These are phyloP conservation scores for Plasmodium berghei DNA, from an alignment of 169 alveolate genomes.

Conservation along the genomic window DNA sequence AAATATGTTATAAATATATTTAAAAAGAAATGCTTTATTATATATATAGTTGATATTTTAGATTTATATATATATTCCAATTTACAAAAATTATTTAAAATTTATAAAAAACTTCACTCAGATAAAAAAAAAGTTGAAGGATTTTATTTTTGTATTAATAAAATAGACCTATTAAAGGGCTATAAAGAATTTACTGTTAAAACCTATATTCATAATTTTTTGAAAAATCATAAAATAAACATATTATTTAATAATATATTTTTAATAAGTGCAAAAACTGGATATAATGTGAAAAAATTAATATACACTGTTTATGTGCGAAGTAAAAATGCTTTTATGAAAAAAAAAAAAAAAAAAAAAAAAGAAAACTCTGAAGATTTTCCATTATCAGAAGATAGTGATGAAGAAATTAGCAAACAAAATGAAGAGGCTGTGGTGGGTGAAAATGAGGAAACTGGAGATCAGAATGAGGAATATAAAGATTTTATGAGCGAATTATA, in stretches of 20 bases:
- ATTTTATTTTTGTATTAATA: slow-evolving; percentile 73
- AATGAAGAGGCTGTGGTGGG: neutral
- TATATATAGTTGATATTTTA: slow-evolving; percentile 70
- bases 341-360: slow-evolving; percentile 14
- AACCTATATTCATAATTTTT: slow-evolving; percentile 50
- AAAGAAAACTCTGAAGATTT: neutral
- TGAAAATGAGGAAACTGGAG: neutral
- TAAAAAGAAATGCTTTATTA: slow-evolving; percentile 64
- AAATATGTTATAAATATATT: slow-evolving; percentile 76
- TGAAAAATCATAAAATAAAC: slow-evolving; percentile 58
- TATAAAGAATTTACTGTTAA: slow-evolving; percentile 70
- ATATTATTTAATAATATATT: slow-evolving; percentile 56
- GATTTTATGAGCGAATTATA: neutral
- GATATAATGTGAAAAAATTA: slow-evolving; percentile 62
- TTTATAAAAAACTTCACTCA: slow-evolving; percentile 39
- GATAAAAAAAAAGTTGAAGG: slow-evolving; percentile 68
- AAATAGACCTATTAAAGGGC: slow-evolving; percentile 36
- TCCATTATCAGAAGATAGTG: neutral
- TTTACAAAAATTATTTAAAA: slow-evolving; percentile 40
- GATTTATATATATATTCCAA: slow-evolving; percentile 73
- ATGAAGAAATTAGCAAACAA: neutral
- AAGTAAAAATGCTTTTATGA: slow-evolving; percentile 10
- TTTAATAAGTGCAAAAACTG: slow-evolving; percentile 76
- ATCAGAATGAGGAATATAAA: neutral
- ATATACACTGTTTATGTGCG: slow-evolving; percentile 42